phyloP scores from a whole-genome alignment of 257 asterid genomes.

The Gynochthodes officinalis region DNA sequence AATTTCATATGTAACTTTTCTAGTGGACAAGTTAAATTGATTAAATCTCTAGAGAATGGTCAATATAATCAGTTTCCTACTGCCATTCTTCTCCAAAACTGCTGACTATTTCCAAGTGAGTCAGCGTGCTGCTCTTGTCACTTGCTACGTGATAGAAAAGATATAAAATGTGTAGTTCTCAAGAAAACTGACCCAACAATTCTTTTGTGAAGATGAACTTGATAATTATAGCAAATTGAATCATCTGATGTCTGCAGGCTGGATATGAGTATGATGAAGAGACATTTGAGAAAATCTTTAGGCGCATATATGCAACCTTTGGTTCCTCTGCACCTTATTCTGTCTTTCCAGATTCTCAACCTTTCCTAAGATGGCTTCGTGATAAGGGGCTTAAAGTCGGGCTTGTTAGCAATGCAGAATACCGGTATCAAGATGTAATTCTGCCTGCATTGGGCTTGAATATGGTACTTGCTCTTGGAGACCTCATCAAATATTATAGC shows the following conservation, averaged over 20 bases:
- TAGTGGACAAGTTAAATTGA: background rate
- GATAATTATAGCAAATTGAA: slow-evolving; percentile 5
- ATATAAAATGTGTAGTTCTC: background rate
- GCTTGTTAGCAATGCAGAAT: slow-evolving; percentile 89
- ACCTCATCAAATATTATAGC: background rate
- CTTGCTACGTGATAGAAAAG: background rate
- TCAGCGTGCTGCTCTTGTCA: background rate
- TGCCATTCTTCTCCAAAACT: background rate
- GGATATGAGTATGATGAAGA: slow-evolving; percentile 94
- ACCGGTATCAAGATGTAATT: slow-evolving; percentile 82
- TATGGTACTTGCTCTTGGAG: slow-evolving; percentile 38
- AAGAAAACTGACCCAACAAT: background rate
- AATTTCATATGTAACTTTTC: background rate
- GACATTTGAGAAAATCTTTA: slow-evolving; percentile 82
- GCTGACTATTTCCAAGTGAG: background rate
- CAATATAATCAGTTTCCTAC: background rate
- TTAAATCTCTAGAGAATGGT: background rate
- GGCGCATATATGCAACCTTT: slow-evolving; percentile 79
- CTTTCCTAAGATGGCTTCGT: slow-evolving; percentile 86
- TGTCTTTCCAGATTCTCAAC: slow-evolving; percentile 71
- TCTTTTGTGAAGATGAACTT: background rate
- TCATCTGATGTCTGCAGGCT: slow-evolving; percentile 55
- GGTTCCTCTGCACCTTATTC: slow-evolving; percentile 93
- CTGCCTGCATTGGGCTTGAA: slow-evolving; percentile 90
- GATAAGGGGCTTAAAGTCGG: slow-evolving; percentile 64